A percentile compares a stretch with the other conserved stretches of the same genome.
Evolutionary conservation across 768 basidiomycete genomes (phyloP).

Genomic region (Naganishia vishniacii): DNA sequence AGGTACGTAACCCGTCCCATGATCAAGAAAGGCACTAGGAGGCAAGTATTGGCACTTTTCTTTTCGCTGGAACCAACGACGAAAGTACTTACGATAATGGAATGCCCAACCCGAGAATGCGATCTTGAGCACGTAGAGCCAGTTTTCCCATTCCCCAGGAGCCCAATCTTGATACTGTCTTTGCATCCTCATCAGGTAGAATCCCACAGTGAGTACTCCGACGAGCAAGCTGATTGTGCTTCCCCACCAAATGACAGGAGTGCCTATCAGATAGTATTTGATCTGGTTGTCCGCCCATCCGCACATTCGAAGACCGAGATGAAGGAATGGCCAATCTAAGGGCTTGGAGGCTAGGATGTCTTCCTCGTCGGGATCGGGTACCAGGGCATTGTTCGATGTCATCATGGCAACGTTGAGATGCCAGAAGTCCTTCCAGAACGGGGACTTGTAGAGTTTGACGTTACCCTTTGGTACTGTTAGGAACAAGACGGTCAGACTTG

Average conservation of each 20-base stretch:
- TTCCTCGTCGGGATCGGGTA: slow-evolving; percentile 97
- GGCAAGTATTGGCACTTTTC: neutral
- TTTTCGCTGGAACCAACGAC: neutral
- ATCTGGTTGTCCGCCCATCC: slow-evolving; percentile 82
- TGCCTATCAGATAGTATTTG: slow-evolving; percentile 91
- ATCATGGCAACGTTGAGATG: slow-evolving; percentile 99
- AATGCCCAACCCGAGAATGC: slow-evolving; percentile 86
- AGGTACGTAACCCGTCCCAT: slow-evolving; percentile 93
- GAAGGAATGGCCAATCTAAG: slow-evolving; percentile 86
- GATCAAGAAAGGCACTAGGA: slow-evolving; percentile 83
- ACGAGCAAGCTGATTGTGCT: slow-evolving; percentile 62
- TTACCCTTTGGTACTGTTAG: slow-evolving; percentile 72
- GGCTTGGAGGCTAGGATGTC: slow-evolving; percentile 93
- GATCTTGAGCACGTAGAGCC: slow-evolving; percentile 84
- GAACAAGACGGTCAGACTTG: neutral
- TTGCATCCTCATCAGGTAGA: slow-evolving; percentile 76
- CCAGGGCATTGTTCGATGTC: slow-evolving; percentile 96
- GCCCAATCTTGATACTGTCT: slow-evolving; percentile 89
- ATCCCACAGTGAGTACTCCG: slow-evolving; percentile 55
- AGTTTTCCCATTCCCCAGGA: slow-evolving; percentile 90
- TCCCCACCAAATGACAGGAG: slow-evolving; percentile 90
- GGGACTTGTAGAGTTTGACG: slow-evolving; percentile 75
- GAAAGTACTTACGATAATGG: slow-evolving; percentile 66
- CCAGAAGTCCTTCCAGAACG: slow-evolving; percentile 95
- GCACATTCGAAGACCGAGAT: slow-evolving; percentile 89